These are phyloP conservation scores for Royoungia palumana DNA, from an alignment of 768 basidiomycete genomes.

Conservation along the genomic window DNA sequence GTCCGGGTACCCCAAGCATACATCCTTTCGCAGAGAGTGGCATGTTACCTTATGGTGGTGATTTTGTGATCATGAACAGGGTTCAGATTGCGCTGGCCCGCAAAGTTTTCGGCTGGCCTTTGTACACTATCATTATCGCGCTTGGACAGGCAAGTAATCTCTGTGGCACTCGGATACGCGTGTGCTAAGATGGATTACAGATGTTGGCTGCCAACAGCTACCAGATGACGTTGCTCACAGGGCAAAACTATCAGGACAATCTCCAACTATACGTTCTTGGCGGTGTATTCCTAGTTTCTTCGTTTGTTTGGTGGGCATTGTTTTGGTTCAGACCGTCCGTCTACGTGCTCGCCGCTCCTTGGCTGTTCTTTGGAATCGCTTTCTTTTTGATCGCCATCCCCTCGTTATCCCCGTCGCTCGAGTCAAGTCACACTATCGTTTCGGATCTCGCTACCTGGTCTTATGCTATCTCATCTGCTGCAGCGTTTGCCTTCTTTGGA, in stretches of 20 bases:
- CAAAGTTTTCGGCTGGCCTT: slow-evolving; percentile 80
- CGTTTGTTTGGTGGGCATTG: slow-evolving; percentile 84
- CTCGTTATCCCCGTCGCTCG: slow-evolving; percentile 59
- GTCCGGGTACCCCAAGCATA: slow-evolving; percentile 46
- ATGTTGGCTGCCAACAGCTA: slow-evolving; percentile 92
- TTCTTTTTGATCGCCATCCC: slow-evolving; percentile 92
- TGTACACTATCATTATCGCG: slow-evolving; percentile 88
- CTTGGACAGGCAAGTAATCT: slow-evolving; percentile 61
- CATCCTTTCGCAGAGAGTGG: slow-evolving; percentile 47
- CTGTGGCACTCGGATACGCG: not conserved
- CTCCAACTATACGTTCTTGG: slow-evolving; percentile 89
- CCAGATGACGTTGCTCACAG: slow-evolving; percentile 88
- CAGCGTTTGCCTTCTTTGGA: slow-evolving; percentile 91
- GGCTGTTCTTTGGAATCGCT: slow-evolving; percentile 87
- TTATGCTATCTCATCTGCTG: slow-evolving; percentile 91
- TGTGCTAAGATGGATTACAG: slow-evolving; percentile 29
- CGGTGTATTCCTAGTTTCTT: slow-evolving; percentile 80
- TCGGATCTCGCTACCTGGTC: slow-evolving; percentile 83
- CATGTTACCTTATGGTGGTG: slow-evolving; percentile 51
- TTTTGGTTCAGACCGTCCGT: slow-evolving; percentile 88
- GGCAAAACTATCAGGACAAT: slow-evolving; percentile 78
- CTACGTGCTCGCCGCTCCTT: slow-evolving; percentile 81
- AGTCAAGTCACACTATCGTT: slow-evolving; percentile 60
- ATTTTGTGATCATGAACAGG: slow-evolving; percentile 74
- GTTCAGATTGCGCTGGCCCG: slow-evolving; percentile 82